Base-by-base conservation (phyloP, 2,329 filamentous ascomycete genomes). In the Beauveria rudraprayagi region DNA sequence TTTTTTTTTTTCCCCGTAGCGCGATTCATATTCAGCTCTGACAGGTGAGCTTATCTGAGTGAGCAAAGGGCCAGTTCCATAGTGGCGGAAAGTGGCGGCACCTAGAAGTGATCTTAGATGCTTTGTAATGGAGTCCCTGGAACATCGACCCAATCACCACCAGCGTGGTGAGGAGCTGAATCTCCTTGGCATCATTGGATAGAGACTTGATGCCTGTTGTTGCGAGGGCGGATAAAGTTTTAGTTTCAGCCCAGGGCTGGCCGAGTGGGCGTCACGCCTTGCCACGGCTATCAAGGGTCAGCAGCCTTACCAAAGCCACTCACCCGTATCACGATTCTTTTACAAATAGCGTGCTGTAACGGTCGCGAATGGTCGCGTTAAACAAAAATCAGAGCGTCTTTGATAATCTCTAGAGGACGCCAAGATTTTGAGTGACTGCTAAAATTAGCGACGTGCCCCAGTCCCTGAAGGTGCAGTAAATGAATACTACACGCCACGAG, bases 31-130 rank as follows among this genome's bases (percentile, higher is more conserved):
- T 17, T 54, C 52, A 54, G 52, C 37, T 54, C 37, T 54, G 37
- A 54, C 51, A 54, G 37, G 19, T 53, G 51, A 51, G 48, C 48
- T 26, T 26, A 34, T 51, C 17, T 51, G 48, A 10, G 34, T 40
- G 51, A 53, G 51, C 17, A 17, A 40, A 40, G 46, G 14, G 34
- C 51, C 22, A 26, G 19, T 26, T 40, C 19, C 11, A 24, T 40
- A 17, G 51, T 53, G 41, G 28, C 41, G 46, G 30, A 19, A 41
- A 26, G 56, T 58, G 56, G 56, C 56, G 56, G 41, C 22, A 40
- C 46, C 24, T 43, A 34, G 44, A 41, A 11, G 56, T 16, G 56
- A 58, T 58, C 56, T 58, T 51, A 43, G 56, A 58, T 58, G 44
- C 22, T 26, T 34, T 24, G 41, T 22, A 22, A 58, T 58, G 56